These are phyloP conservation scores for Aspergillus intermedius DNA, from an alignment of 2,329 filamentous ascomycete species.

Conservation along the genomic window DNA sequence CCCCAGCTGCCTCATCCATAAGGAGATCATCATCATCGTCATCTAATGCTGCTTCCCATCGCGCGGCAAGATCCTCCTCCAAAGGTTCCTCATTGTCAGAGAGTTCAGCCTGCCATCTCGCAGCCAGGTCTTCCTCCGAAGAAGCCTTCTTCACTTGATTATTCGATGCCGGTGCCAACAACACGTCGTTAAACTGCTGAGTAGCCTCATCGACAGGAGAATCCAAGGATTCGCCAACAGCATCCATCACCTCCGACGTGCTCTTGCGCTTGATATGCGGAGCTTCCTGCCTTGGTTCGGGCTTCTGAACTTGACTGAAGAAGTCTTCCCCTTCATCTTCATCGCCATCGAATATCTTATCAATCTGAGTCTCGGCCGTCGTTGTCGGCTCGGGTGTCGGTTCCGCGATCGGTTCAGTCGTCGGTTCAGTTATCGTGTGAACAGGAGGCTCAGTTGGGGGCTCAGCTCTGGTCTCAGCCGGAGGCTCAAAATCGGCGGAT, in stretches of 20 bases:
- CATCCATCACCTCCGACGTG: constrained; percentile 59
- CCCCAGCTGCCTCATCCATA: constrained; percentile 52
- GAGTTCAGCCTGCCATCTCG: constrained; percentile 77
- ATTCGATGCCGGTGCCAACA: constrained; percentile 16
- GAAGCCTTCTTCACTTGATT: constrained; percentile 15
- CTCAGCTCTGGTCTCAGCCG: constrained; percentile 12
- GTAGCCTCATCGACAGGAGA: constrained; percentile 23
- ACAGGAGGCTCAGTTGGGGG: constrained; percentile 19
- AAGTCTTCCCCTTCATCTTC: constrained; percentile 32
- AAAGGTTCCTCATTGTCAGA: constrained; percentile 43
- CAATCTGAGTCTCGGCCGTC: constrained; percentile 19
- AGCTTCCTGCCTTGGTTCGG: constrained; percentile 8
- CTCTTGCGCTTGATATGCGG: constrained; percentile 58
- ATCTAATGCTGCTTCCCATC: constrained; percentile 44
- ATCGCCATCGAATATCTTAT: constrained; percentile 34
- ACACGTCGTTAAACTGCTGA: constrained; percentile 17
- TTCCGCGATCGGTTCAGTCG: constrained; percentile 14
- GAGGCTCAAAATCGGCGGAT: constrained; percentile 7
- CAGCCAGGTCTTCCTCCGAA: constrained; percentile 60
- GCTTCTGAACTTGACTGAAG: constrained; percentile 24
- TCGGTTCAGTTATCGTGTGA: constrained; percentile 8
- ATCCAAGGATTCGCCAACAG: constrained; percentile 35
- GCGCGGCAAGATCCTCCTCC: constrained; percentile 67
- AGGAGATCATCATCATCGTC: constrained; percentile 79
- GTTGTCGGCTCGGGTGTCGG: constrained; percentile 18